A percentile compares a stretch with the other conserved stretches of the same genome.
These are phyloP conservation scores for Colletotrichum sp. DNA, from an alignment of 2,329 filamentous ascomycete genomes.

Conservation along the genomic window DNA sequence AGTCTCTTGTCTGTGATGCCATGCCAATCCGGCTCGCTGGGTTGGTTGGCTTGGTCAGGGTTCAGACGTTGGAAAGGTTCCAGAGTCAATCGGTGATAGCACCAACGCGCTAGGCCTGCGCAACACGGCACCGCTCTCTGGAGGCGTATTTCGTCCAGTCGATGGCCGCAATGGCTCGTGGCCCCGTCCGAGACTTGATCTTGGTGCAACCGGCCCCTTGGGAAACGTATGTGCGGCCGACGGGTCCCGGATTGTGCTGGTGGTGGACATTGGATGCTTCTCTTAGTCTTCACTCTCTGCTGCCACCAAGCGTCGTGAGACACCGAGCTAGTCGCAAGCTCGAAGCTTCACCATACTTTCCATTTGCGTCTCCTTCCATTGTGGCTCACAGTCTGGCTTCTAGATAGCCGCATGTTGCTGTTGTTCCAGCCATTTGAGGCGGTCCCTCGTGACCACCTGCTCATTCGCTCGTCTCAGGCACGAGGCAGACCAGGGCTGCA, in stretches of 20 bases:
- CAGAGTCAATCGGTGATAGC: constrained; percentile 4
- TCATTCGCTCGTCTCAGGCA: not conserved
- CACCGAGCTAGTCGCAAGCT: not conserved
- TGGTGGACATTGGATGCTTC: not conserved
- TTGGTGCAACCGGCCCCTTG: constrained; percentile 20
- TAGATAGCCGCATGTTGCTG: not conserved
- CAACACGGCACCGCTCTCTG: not conserved
- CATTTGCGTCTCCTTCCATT: not conserved
- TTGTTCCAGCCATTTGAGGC: not conserved
- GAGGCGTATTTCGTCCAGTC: constrained; percentile 13
- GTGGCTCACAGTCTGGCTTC: not conserved
- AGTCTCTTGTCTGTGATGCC: constrained; percentile 14
- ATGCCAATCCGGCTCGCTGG: constrained; percentile 15
- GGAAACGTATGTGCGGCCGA: constrained; percentile 3
- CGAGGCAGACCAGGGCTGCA: not conserved
- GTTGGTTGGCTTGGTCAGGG: not conserved
- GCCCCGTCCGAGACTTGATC: not conserved
- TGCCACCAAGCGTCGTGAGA: constrained; percentile 10
- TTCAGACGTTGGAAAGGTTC: constrained; percentile 15
- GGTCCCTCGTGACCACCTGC: not conserved
- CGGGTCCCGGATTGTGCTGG: not conserved
- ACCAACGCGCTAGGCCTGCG: constrained; percentile 2
- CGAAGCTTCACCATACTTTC: not conserved
- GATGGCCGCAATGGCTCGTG: not conserved
- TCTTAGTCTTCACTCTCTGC: not conserved